Evolutionary conservation across 225 moss, liverwort and hornwort genomes (phyloP), one percentile per base, ranked within the genome.

Genomic region (Antitrichia curtipendula): DNA sequence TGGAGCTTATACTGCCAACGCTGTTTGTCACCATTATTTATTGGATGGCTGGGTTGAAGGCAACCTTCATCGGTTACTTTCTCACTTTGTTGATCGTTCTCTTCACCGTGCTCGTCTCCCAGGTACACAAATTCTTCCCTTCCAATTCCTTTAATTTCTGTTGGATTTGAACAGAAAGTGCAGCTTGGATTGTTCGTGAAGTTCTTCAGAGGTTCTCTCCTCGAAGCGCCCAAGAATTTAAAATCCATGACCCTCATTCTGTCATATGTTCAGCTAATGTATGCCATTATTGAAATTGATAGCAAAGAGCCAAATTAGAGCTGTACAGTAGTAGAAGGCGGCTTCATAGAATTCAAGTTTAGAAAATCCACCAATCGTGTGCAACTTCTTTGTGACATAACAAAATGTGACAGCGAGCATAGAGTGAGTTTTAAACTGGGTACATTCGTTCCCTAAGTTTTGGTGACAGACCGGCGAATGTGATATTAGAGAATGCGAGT

Each of bases 71-170:
- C 60, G 78, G 75, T 16, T 95, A 90, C 91, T 6, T 95, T 34
- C 88, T 95, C 77, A 92, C 91, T 50, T 60, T 91, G 60, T 19
- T 93, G 36, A 80, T 90, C 38, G 23, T 94, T 34, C 94, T 95
- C 32, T 93, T 87, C 90, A 94, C 90, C 56, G 95, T 96, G 65
- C 88, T 96, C 32, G 91, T 95, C 25, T 90, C 96, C n/a, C 95
- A 95, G 93, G 96, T 96, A 91, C 22, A 49, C 57, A 24, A 34
- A 34, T 49, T 21, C 10, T 77, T 68, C 25, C 53, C 36, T 40
- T 10, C 9, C 23, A 29, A 8, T 64, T 74, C 27, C 52, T 59
- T 47, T 16, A 13, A 43, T 29, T 63, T 23, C 41, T 85, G 38
- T 59, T 84, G 25, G 18, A 45, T 47, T 43, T 84, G 45, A 34